Percentiles rank a stretch among this genome's conserved stretches.
phyloP scores from a whole-genome alignment of 2,329 filamentous ascomycete genomes.

The Aspergillus piperis region DNA sequence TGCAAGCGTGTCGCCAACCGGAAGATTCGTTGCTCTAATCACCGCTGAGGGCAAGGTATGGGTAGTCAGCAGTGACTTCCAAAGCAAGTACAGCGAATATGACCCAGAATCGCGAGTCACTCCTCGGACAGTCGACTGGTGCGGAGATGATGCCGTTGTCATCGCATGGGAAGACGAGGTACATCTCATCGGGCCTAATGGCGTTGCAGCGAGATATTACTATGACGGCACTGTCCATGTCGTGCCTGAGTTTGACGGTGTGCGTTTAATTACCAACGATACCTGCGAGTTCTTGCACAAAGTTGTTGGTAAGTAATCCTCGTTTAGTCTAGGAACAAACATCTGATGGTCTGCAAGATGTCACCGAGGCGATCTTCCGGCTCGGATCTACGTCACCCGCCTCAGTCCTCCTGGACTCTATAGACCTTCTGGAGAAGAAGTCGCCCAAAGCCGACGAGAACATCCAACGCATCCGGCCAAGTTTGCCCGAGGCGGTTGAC shows the following conservation, averaged over 20 bases:
- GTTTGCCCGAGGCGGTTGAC: constrained; percentile 89
- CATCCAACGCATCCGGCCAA: constrained; percentile 87
- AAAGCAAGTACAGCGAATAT: constrained; percentile 87
- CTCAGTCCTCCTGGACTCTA: constrained; percentile 89
- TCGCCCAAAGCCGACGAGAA: constrained; percentile 98
- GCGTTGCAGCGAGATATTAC: constrained; percentile 72
- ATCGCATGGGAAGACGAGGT: constrained; percentile 98
- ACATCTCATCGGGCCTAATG: constrained; percentile 84
- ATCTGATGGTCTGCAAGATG: constrained; percentile 48
- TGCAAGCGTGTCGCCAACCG: constrained; percentile 87
- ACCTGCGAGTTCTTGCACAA: constrained; percentile 98
- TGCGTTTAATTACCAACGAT: constrained; percentile 85
- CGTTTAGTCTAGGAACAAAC: neutral
- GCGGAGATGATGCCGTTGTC: constrained; percentile 88
- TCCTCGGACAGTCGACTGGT: constrained; percentile 91
- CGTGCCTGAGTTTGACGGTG: constrained; percentile 84
- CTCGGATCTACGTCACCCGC: constrained; percentile 85
- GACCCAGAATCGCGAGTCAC: constrained; percentile 81
- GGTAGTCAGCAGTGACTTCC: constrained; percentile 94
- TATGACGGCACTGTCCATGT: constrained; percentile 92
- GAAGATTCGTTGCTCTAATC: constrained; percentile 83
- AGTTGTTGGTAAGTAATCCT: constrained; percentile 62
- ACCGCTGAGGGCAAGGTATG: constrained; percentile 82
- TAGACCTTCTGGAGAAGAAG: constrained; percentile 85
- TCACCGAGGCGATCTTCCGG: constrained; percentile 85